Conservation (phyloP, 2,329 filamentous ascomycete species). For the Coleophoma crateriformis region DNA sequence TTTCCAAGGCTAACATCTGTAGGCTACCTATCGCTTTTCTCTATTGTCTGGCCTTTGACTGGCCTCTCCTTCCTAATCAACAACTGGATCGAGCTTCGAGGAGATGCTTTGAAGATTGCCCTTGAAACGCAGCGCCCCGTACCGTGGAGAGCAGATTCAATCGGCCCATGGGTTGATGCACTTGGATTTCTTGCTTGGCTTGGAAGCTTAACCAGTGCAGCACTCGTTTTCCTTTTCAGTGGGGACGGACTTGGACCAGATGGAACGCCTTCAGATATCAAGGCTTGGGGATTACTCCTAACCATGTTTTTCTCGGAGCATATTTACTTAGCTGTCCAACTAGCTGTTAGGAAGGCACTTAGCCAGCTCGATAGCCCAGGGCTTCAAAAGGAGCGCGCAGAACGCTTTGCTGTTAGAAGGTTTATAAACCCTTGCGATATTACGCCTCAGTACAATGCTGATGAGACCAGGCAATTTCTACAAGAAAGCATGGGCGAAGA, state of each 20-base stretch:
- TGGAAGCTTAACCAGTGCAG: slow-evolving; percentile 80
- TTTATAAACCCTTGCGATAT: slow-evolving; percentile 37
- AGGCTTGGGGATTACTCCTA: slow-evolving; percentile 74
- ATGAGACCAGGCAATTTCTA: slow-evolving; percentile 36
- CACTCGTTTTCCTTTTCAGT: slow-evolving; percentile 85
- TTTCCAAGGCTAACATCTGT: slow-evolving; percentile 26
- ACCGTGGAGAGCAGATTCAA: slow-evolving; percentile 86
- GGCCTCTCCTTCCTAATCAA: slow-evolving; percentile 85
- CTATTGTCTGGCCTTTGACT: slow-evolving; percentile 91
- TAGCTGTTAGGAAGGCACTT: slow-evolving; percentile 67
- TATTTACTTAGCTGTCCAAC: slow-evolving; percentile 74
- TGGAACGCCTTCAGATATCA: slow-evolving; percentile 65
- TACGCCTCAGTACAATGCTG: slow-evolving; percentile 1
- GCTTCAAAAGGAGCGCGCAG: slow-evolving; percentile 75
- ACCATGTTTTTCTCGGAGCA: slow-evolving; percentile 85
- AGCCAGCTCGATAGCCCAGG: slow-evolving; percentile 80
- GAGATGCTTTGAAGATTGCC: slow-evolving; percentile 92
- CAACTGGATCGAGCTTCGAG: slow-evolving; percentile 92
- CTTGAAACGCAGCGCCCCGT: slow-evolving; percentile 83
- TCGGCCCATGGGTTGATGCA: slow-evolving; percentile 85
- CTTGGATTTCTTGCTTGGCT: slow-evolving; percentile 91
- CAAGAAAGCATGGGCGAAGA: slow-evolving; percentile 63
- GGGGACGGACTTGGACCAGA: slow-evolving; percentile 59
- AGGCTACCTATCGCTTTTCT: slow-evolving; percentile 88
- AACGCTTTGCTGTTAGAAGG: slow-evolving; percentile 77